These are phyloP conservation scores for Phytophthora parvispora DNA, from an alignment of 352 stramenopile species.

Conservation along the genomic window DNA sequence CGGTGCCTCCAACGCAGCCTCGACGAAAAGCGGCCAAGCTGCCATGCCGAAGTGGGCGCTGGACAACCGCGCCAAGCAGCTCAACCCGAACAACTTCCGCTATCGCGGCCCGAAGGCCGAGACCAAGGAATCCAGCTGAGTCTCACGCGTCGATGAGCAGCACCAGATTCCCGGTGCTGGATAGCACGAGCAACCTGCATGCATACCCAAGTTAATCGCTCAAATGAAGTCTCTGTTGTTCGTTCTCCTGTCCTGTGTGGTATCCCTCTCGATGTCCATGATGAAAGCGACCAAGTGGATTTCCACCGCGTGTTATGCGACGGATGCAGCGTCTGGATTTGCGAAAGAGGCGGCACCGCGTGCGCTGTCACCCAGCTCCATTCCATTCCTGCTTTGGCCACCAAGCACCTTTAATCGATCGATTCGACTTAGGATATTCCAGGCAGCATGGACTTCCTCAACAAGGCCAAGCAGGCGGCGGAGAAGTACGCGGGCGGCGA, in stretches of 20 bases:
- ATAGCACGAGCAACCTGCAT: no score
- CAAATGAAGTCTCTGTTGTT: constrained; percentile 19
- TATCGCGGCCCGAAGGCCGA: constrained; percentile 11
- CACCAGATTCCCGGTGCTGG: background rate
- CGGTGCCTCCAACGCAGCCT: no score
- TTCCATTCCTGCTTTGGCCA: constrained; percentile 27
- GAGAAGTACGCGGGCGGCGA: constrained; percentile 16
- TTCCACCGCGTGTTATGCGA: constrained; percentile 16
- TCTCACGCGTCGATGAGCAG: background rate
- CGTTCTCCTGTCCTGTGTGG: background rate
- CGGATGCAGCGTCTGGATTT: constrained; percentile 20
- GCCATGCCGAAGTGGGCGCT: constrained; percentile 22
- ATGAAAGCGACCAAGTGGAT: no score
- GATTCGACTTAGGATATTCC: background rate
- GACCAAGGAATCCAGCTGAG: constrained; percentile 6
- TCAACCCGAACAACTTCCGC: constrained; percentile 37
- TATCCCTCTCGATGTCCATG: background rate
- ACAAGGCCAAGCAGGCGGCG: constrained; percentile 31
- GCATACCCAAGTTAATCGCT: background rate
- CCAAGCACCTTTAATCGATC: background rate
- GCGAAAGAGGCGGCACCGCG: constrained; percentile 4
- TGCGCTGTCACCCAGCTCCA: background rate
- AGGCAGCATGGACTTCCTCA: constrained; percentile 38
- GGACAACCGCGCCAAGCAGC: constrained; percentile 36
- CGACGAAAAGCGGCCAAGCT: background rate